phyloP scores from a whole-genome alignment of 2,329 filamentous ascomycete genomes.

The Fusarium poae region DNA sequence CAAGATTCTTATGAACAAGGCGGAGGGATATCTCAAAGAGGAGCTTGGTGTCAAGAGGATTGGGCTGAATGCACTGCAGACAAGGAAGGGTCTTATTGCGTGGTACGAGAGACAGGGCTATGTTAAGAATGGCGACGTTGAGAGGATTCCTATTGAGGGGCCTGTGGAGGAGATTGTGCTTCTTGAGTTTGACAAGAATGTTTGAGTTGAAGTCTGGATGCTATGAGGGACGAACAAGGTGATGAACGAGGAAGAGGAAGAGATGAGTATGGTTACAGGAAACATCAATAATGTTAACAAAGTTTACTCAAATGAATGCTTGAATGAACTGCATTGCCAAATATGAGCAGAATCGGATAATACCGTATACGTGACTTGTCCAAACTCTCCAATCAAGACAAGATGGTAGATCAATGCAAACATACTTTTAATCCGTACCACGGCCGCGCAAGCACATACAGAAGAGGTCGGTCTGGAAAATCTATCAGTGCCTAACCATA shows the following conservation, averaged over 20 bases:
- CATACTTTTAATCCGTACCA: not conserved
- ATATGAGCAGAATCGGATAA: not conserved
- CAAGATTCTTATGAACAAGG: slow-evolving; percentile 50
- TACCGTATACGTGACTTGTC: not conserved
- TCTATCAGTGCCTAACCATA: not conserved
- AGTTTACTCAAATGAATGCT: not conserved
- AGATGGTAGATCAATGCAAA: not conserved
- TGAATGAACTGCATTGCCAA: not conserved
- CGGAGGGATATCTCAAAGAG: slow-evolving; percentile 49
- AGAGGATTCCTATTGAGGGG: slow-evolving; percentile 50
- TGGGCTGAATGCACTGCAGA: slow-evolving; percentile 53
- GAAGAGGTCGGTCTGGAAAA: not conserved
- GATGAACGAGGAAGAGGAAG: not conserved
- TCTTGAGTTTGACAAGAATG: slow-evolving; percentile 53
- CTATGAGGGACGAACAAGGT: too few species aligned
- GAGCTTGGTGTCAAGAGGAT: slow-evolving; percentile 49
- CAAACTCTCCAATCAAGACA: not conserved
- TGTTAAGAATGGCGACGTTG: slow-evolving; percentile 51
- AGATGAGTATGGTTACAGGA: not conserved
- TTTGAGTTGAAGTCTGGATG: not conserved
- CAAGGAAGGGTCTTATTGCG: slow-evolving; percentile 51
- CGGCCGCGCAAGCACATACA: not conserved
- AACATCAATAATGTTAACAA: not conserved
- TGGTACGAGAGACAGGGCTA: slow-evolving; percentile 56
- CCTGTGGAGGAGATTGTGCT: slow-evolving; percentile 51